Evolutionary conservation across 2,329 filamentous ascomycete genomes (phyloP).

Genomic region (Pseudogymnoascus sp.): DNA sequence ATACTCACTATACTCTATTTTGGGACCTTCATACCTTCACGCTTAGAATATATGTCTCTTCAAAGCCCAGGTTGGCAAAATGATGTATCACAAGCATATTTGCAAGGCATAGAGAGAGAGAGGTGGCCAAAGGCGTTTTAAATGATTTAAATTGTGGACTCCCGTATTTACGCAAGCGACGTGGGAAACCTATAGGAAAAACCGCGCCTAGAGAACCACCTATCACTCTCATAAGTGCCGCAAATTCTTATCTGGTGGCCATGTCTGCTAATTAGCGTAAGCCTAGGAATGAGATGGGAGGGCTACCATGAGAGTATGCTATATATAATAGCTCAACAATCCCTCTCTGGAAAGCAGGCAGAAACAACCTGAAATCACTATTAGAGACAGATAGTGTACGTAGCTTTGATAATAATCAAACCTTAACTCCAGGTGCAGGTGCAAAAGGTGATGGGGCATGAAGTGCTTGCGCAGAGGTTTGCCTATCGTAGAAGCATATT

Average conservation of each 20-base stretch:
- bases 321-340: not conserved
- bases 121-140: not conserved
- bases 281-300: not conserved
- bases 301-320: not conserved
- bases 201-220: not conserved
- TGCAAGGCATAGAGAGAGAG: not conserved
- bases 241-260: not conserved
- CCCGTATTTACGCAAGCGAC: too few relatives aligned
- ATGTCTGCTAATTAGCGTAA: not conserved
- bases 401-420: not conserved
- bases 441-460: not conserved
- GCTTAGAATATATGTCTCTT: too few relatives aligned
- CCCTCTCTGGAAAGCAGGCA: not conserved
- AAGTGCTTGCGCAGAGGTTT: not conserved
- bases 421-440: not conserved
- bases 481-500: not conserved
- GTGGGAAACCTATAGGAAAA: too few relatives aligned
- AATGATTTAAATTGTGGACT: not conserved
- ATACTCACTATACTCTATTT: too few relatives aligned
- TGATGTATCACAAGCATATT: not conserved
- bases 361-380: not conserved
- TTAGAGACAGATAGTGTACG: not conserved
- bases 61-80: too few relatives aligned
- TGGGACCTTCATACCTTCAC: too few relatives aligned
- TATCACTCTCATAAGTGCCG: not conserved